These are phyloP conservation scores for Beverwykella pulmonaria DNA, from an alignment of 495 filamentous ascomycete species.

Conservation along the genomic window DNA sequence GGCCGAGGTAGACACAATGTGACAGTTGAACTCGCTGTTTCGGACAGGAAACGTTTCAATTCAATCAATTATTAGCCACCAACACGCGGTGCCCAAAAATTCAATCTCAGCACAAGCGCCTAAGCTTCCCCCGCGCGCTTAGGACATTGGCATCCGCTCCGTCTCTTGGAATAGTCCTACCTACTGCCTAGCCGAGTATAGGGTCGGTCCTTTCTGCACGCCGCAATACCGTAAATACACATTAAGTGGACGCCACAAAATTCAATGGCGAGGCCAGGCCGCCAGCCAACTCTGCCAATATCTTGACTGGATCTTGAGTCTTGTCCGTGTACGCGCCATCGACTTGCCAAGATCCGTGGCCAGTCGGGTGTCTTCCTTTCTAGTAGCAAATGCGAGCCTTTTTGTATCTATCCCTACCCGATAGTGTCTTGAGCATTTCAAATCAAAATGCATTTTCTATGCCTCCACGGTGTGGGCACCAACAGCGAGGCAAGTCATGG, in stretches of 20 bases:
- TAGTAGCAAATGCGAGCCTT: too few relatives aligned
- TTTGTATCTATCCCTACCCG: too few relatives aligned
- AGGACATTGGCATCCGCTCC: neutral
- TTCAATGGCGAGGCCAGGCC: neutral
- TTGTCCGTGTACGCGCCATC: neutral
- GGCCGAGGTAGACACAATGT: too few relatives aligned
- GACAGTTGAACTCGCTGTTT: too few relatives aligned
- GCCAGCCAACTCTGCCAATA: neutral
- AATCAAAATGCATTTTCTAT: constrained; percentile 23
- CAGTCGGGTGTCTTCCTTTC: too few relatives aligned
- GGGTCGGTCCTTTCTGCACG: neutral
- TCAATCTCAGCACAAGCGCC: neutral
- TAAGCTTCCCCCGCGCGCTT: neutral
- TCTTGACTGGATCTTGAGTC: neutral
- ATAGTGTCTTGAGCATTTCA: neutral
- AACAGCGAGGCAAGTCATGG: constrained; percentile 10
- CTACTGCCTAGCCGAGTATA: neutral
- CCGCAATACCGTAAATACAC: neutral
- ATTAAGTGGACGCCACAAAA: neutral
- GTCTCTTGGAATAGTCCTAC: neutral
- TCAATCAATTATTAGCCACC: neutral
- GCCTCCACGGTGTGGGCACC: constrained; percentile 21
- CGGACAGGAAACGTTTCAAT: neutral
- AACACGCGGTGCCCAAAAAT: neutral
- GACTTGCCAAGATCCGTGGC: too few relatives aligned